Evolutionary conservation across 2,329 filamentous ascomycete species (phyloP).

Genomic region (Bertia moriformis): DNA sequence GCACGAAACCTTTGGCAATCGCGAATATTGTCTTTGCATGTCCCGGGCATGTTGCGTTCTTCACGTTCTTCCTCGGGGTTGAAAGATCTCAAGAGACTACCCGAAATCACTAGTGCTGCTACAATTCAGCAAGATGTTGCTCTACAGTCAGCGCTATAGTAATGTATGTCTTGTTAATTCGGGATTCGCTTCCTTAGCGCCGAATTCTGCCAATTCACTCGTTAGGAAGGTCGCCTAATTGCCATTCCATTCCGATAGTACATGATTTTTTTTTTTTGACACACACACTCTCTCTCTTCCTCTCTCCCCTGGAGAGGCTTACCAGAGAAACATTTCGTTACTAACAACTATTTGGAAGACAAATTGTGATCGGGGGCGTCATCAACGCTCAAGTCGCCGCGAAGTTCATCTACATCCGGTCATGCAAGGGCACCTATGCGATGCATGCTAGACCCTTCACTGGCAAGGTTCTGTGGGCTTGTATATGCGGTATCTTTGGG

Average conservation of each 20-base stretch:
- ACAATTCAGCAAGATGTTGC: neutral
- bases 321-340: too few relatives aligned
- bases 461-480: neutral
- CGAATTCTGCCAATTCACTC: neutral
- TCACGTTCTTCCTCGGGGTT: neutral
- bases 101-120: neutral
- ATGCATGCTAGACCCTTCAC: neutral
- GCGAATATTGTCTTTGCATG: neutral
- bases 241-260: neutral
- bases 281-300: too few relatives aligned
- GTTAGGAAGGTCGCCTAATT: neutral
- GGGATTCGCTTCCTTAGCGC: neutral
- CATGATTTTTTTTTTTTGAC: too few relatives aligned
- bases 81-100: neutral
- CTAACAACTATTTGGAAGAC: too few relatives aligned
- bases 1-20: neutral
- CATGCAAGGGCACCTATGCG: neutral
- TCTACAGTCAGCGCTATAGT: neutral
- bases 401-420: neutral
- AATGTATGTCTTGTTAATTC: neutral
- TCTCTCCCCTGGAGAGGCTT: neutral
- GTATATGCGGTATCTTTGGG: neutral
- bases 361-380: neutral
- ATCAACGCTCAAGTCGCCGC: neutral
- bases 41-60: neutral